A percentile compares a stretch with the other conserved stretches of the same genome.
phyloP scores from a whole-genome alignment of 148 eudicot genomes.

The Cornus controversa region DNA sequence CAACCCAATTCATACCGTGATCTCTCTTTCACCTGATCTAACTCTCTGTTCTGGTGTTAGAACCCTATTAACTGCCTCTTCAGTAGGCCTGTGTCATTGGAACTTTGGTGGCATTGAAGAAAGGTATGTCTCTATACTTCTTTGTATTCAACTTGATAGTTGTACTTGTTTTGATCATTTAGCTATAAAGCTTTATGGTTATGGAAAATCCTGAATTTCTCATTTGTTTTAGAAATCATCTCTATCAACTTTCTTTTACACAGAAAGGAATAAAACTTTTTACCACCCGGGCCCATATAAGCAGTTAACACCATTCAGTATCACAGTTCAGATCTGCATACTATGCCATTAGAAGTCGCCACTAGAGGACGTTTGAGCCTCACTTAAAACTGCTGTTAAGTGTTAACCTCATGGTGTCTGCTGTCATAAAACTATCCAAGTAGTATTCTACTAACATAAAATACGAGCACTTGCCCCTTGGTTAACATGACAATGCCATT shows the following conservation, averaged over 20 bases:
- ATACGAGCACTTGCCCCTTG: too few relatives aligned
- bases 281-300: too few relatives aligned
- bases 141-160: neutral
- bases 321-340: neutral
- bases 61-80: slow-evolving; percentile 75
- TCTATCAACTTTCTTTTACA: neutral
- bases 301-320: neutral
- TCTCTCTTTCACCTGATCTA: slow-evolving; percentile 44
- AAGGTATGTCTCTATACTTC: slow-evolving; percentile 39
- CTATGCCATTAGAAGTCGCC: neutral
- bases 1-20: slow-evolving; percentile 69
- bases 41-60: slow-evolving; percentile 41
- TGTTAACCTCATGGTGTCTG: too few relatives aligned
- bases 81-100: slow-evolving; percentile 84
- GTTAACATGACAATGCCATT: too few relatives aligned
- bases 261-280: too few relatives aligned
- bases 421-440: too few relatives aligned
- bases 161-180: slow-evolving; percentile 1
- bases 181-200: neutral
- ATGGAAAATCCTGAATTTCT: neutral
- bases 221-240: neutral
- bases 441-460: too few relatives aligned
- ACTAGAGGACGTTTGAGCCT: neutral
- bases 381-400: too few relatives aligned
- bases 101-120: slow-evolving; percentile 47